Evolutionary conservation across 257 asterid genomes (phyloP).

Genomic region (Primulina eburnea): DNA sequence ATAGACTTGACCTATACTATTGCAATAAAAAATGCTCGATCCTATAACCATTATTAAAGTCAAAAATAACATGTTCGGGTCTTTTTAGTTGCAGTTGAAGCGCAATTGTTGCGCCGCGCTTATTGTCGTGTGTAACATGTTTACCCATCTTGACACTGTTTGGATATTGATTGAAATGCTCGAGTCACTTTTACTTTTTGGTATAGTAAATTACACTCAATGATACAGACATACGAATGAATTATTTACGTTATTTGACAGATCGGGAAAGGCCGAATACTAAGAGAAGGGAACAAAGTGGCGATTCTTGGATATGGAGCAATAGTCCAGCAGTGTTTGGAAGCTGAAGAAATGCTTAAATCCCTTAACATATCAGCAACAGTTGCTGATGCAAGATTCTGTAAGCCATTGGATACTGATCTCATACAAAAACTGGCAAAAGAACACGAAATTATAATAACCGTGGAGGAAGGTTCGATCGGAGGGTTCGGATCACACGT

Average conservation of each 20-base stretch:
- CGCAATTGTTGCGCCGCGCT: too few species aligned
- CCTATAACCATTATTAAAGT: too few species aligned
- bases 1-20: too few species aligned
- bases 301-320: conserved; percentile 76
- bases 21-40: too few species aligned
- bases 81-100: too few species aligned
- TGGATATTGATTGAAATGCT: not conserved
- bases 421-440: conserved; percentile 52
- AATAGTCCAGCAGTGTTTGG: conserved; percentile 58
- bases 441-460: conserved; percentile 63
- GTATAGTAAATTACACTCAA: too few species aligned
- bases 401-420: conserved; percentile 73
- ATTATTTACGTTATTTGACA: conserved; percentile 19
- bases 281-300: conserved; percentile 56
- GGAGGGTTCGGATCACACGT: conserved; percentile 88
- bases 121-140: too few species aligned
- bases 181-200: too few species aligned
- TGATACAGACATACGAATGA: not conserved
- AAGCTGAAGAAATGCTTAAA: conserved; percentile 53
- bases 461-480: conserved; percentile 76
- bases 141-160: too few species aligned
- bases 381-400: conserved; percentile 73
- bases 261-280: conserved; percentile 72
- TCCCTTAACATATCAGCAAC: conserved; percentile 41
- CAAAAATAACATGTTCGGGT: too few species aligned